Evolutionary conservation across 2,329 filamentous ascomycete species (phyloP).

Genomic region (Helminthosporium solani): DNA sequence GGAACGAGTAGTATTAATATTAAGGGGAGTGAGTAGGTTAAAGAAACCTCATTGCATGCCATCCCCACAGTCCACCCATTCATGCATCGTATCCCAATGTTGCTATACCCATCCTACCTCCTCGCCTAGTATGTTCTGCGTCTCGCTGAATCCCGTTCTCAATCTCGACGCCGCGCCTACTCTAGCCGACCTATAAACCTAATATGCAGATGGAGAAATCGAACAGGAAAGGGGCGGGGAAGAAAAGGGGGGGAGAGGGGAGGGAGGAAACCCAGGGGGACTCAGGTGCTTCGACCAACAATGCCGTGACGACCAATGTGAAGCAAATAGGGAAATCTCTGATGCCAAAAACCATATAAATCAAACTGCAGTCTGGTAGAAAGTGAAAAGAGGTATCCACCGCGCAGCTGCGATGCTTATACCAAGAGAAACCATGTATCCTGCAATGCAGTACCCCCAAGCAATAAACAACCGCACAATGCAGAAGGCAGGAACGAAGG

Average conservation of each 20-base stretch:
- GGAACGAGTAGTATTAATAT: conserved; percentile 7
- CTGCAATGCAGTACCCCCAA: conserved; percentile 5
- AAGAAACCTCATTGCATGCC: background rate
- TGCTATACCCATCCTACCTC: no score
- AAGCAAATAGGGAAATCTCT: background rate
- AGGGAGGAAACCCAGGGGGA: conserved; percentile 1
- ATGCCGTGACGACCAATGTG: background rate
- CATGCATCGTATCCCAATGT: conserved; percentile 4
- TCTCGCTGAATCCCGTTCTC: background rate
- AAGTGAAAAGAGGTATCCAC: background rate
- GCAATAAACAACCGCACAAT: conserved; percentile 1
- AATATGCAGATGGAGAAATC: conserved; percentile 4
- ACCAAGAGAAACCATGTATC: no score
- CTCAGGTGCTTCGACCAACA: conserved; percentile 4
- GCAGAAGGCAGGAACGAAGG: conserved; percentile 1
- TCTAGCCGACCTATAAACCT: background rate
- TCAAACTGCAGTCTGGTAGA: background rate
- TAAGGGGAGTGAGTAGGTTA: conserved; percentile 4
- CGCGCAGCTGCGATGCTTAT: conserved; percentile 1
- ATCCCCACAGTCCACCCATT: background rate
- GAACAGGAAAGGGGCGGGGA: background rate
- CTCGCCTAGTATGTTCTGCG: no score
- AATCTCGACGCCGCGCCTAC: background rate
- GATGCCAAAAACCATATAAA: background rate
- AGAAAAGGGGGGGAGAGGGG: background rate